A percentile compares a stretch with the other conserved stretches of the same genome.
Evolutionary conservation across 345 rosid species (phyloP).

Genomic region (Erodium maritimum): DNA sequence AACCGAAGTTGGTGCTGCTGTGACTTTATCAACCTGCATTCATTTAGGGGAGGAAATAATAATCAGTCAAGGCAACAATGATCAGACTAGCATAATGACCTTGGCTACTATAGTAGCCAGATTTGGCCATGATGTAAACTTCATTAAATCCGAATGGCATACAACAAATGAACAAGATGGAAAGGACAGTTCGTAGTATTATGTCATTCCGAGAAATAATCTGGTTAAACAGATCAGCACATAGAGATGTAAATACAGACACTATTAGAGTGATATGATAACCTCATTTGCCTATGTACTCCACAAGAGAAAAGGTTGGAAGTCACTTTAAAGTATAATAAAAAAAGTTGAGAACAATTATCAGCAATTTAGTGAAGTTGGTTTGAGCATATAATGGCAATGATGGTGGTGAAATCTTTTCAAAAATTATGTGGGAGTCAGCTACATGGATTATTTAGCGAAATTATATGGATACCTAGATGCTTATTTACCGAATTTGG

Average conservation of each 20-base stretch:
- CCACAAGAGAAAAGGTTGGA: background rate
- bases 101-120: too few relatives aligned
- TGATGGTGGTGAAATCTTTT: too few relatives aligned
- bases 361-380: background rate
- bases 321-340: background rate
- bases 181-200: background rate
- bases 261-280: too few relatives aligned
- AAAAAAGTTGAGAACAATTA: background rate
- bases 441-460: background rate
- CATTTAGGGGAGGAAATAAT: background rate
- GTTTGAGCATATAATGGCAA: background rate
- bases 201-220: background rate
- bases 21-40: background rate
- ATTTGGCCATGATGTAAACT: too few relatives aligned
- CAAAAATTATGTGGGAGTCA: too few relatives aligned
- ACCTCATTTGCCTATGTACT: background rate
- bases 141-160: background rate
- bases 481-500: background rate
- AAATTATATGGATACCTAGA: background rate
- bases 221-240: background rate
- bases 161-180: background rate
- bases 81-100: background rate
- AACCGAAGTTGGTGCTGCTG: background rate
- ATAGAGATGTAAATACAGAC: background rate
- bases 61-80: background rate